Percentiles rank a stretch among this genome's conserved stretches.
phyloP scores from a whole-genome alignment of 2,329 filamentous ascomycete species.

The Didymella glomerata region DNA sequence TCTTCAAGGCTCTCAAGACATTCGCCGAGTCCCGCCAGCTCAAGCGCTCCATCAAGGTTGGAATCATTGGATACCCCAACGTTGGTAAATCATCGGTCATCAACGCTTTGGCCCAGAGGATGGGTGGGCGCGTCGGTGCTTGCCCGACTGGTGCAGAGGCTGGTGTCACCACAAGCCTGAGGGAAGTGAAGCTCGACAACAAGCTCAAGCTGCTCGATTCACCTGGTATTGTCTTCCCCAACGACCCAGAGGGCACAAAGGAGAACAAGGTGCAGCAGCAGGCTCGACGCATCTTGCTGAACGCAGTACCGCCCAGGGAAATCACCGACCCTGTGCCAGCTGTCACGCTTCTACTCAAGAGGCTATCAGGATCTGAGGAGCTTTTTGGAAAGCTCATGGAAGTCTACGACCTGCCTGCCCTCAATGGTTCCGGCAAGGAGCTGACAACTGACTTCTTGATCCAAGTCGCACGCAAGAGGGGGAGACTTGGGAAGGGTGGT shows the following conservation, averaged over 20 bases:
- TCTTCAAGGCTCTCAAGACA: constrained; percentile 89
- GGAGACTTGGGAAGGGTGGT: constrained; percentile 85
- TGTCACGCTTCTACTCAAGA: constrained; percentile 81
- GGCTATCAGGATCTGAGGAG: constrained; percentile 75
- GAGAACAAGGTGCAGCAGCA: constrained; percentile 71
- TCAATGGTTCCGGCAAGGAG: constrained; percentile 75
- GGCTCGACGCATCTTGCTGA: constrained; percentile 85
- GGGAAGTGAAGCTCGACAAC: constrained; percentile 92
- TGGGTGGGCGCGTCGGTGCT: constrained; percentile 73
- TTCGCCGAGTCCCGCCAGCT: constrained; percentile 84
- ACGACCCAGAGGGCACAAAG: constrained; percentile 58
- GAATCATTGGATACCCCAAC: constrained; percentile 94
- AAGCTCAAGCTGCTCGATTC: constrained; percentile 94
- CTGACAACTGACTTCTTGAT: constrained; percentile 89
- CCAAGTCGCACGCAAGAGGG: constrained; percentile 92
- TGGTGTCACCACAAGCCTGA: constrained; percentile 87
- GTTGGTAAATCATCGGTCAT: constrained; percentile 97
- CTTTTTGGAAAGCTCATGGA: constrained; percentile 81
- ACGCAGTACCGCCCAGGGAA: constrained; percentile 91
- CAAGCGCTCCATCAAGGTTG: constrained; percentile 88
- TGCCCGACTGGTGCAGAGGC: constrained; percentile 92
- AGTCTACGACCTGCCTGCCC: constrained; percentile 83
- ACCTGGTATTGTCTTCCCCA: constrained; percentile 92
- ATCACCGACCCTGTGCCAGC: constrained; percentile 92
- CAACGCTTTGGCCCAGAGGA: constrained; percentile 83